Percentiles rank a stretch among this genome's conserved stretches.
Evolutionary conservation across 148 eudicot species (phyloP).

Genomic region (Simmondsia chinensis): DNA sequence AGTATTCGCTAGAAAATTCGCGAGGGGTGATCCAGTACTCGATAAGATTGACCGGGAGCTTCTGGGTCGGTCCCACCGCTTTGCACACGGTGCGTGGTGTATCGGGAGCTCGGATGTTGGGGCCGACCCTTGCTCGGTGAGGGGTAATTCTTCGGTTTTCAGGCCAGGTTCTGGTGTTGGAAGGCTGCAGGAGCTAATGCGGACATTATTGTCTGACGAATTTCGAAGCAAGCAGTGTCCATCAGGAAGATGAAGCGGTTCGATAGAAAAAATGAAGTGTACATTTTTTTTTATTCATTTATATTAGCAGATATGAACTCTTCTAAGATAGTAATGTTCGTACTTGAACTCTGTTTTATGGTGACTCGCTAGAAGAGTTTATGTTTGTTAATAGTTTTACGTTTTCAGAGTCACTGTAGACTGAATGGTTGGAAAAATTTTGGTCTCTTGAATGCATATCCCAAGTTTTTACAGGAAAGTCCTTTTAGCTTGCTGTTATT

Average conservation of each 20-base stretch:
- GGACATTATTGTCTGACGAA: conserved; percentile 46
- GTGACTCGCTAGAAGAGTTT: no score
- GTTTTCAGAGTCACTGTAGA: no score
- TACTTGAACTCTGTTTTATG: no score
- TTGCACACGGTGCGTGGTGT: conserved; percentile 95
- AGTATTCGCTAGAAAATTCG: conserved; percentile 78
- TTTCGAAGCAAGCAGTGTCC: conserved; percentile 60
- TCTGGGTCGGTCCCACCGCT: conserved; percentile 52
- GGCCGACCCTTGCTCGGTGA: conserved; percentile 58
- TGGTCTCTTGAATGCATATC: no score
- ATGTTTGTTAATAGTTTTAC: no score
- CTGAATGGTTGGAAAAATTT: no score
- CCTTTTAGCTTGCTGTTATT: no score
- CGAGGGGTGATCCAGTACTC: conserved; percentile 54
- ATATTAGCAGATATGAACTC: no score
- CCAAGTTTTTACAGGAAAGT: no score
- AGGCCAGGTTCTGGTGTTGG: conserved; percentile 67
- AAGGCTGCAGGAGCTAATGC: conserved; percentile 49
- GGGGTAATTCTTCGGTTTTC: conserved; percentile 64
- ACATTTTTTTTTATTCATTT: no score
- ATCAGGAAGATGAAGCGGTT: conserved; percentile 9
- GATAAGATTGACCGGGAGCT: conserved; percentile 80
- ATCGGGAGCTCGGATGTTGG: conserved; percentile 44
- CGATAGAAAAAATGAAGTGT: no score
- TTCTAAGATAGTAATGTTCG: no score